These are phyloP conservation scores for Casuarina glauca DNA, from an alignment of 306 rosid species.

Conservation along the genomic window DNA sequence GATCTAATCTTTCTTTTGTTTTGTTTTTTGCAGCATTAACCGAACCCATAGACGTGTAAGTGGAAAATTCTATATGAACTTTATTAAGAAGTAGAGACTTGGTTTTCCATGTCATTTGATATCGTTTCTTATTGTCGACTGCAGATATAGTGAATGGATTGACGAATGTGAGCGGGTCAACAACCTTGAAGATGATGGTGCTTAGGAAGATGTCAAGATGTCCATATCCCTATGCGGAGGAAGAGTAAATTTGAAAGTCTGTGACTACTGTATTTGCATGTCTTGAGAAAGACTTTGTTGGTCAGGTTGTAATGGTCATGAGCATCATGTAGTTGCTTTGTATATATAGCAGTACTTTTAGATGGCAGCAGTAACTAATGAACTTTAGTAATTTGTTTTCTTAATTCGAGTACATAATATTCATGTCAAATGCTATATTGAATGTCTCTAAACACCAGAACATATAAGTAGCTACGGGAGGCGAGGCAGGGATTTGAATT, in stretches of 20 bases:
- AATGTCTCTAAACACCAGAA: too few species aligned
- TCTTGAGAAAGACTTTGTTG: neutral
- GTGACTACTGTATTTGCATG: neutral
- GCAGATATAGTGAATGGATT: slow-evolving; percentile 68
- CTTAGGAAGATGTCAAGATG: slow-evolving; percentile 18
- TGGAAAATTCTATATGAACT: neutral
- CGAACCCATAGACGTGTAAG: slow-evolving; percentile 60
- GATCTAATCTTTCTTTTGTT: slow-evolving; percentile 7
- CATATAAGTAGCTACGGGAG: too few species aligned
- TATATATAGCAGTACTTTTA: too few species aligned
- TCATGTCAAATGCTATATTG: too few species aligned
- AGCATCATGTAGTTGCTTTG: too few species aligned
- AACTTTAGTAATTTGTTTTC: too few species aligned
- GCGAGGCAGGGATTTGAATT: too few species aligned
- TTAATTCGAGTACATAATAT: too few species aligned
- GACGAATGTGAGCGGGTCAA: slow-evolving; percentile 69
- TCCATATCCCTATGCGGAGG: neutral
- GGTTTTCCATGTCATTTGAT: neutral
- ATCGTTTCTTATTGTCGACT: neutral
- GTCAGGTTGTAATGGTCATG: too few species aligned
- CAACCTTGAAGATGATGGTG: slow-evolving; percentile 54
- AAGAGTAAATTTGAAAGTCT: neutral
- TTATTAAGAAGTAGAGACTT: neutral
- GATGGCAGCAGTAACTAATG: too few species aligned
- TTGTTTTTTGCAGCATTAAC: slow-evolving; percentile 48